Conservation (phyloP, 2,329 filamentous ascomycete genomes). For the Cladosporium sp. region DNA sequence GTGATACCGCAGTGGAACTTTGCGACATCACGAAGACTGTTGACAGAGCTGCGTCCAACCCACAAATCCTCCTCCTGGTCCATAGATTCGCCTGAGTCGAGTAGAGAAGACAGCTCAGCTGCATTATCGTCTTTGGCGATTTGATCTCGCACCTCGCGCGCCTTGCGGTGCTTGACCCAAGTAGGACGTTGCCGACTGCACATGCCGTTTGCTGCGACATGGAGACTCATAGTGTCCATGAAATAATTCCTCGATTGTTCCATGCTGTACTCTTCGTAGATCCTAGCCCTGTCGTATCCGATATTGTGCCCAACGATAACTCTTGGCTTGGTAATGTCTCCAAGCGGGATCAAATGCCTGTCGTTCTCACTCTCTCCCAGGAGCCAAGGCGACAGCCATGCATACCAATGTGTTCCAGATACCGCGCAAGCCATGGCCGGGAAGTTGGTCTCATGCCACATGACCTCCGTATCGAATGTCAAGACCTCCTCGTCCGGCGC, state of each 20-base stretch:
- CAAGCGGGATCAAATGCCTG: conserved; percentile 82
- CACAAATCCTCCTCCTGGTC: conserved; percentile 94
- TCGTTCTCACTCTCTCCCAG: conserved; percentile 76
- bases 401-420: conserved; percentile 90
- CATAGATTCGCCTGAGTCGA: conserved; percentile 59
- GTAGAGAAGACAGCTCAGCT: conserved; percentile 67
- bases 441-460: conserved; percentile 91
- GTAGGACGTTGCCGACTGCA: conserved; percentile 93
- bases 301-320: conserved; percentile 94
- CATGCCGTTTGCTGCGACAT: conserved; percentile 98
- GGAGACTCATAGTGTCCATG: conserved; percentile 95
- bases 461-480: conserved; percentile 93
- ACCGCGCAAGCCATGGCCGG: conserved; percentile 96
- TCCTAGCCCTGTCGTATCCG: conserved; percentile 86
- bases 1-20: conserved; percentile 91
- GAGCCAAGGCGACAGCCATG: conserved; percentile 95
- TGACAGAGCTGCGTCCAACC: conserved; percentile 92
- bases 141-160: conserved; percentile 77
- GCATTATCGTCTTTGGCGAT: conserved; percentile 71
- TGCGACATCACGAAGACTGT: conserved; percentile 91
- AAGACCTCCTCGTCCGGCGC: conserved; percentile 79
- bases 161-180: conserved; percentile 97
- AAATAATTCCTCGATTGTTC: conserved; percentile 82
- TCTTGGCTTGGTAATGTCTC: conserved; percentile 69
- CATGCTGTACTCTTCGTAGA: conserved; percentile 85